Conservation (phyloP, 2,329 filamentous ascomycete species). For the Epichloe coenophiala region DNA sequence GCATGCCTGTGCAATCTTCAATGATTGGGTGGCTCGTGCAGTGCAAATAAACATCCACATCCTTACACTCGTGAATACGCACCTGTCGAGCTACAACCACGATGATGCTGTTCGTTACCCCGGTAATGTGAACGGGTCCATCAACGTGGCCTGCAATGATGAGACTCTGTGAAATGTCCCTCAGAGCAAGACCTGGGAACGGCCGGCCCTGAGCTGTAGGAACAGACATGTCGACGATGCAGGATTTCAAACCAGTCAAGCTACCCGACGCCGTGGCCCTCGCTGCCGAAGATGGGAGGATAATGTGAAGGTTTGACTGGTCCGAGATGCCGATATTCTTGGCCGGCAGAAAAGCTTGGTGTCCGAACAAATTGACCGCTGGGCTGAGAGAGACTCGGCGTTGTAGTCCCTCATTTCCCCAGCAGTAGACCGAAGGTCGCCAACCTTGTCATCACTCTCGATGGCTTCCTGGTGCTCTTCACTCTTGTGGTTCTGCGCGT, state of each 20-base stretch:
- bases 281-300: slow-evolving; percentile 57
- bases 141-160: slow-evolving; percentile 66
- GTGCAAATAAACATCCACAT: slow-evolving; percentile 73
- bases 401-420: slow-evolving; percentile 39
- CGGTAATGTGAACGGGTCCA: slow-evolving; percentile 75
- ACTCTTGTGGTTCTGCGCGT: slow-evolving; percentile 9
- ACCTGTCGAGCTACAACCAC: slow-evolving; percentile 78
- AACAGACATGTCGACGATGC: slow-evolving; percentile 69
- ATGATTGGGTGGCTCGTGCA: slow-evolving; percentile 83
- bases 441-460: slow-evolving; percentile 21
- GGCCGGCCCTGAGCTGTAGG: slow-evolving; percentile 42
- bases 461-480: slow-evolving; percentile 7
- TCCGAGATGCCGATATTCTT: slow-evolving; percentile 51
- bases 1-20: slow-evolving; percentile 67
- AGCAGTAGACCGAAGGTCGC: slow-evolving; percentile 20
- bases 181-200: slow-evolving; percentile 57
- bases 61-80: slow-evolving; percentile 74
- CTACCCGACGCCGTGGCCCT: slow-evolving; percentile 61
- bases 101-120: slow-evolving; percentile 56
- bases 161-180: slow-evolving; percentile 55
- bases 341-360: slow-evolving; percentile 46
- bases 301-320: slow-evolving; percentile 59
- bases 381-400: slow-evolving; percentile 34
- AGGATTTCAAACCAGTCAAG: slow-evolving; percentile 53
- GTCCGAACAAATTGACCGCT: slow-evolving; percentile 33